These are phyloP conservation scores for Boletus chippewaensis DNA, from an alignment of 1,284 basidiomycete genomes.

Conservation along the genomic window DNA sequence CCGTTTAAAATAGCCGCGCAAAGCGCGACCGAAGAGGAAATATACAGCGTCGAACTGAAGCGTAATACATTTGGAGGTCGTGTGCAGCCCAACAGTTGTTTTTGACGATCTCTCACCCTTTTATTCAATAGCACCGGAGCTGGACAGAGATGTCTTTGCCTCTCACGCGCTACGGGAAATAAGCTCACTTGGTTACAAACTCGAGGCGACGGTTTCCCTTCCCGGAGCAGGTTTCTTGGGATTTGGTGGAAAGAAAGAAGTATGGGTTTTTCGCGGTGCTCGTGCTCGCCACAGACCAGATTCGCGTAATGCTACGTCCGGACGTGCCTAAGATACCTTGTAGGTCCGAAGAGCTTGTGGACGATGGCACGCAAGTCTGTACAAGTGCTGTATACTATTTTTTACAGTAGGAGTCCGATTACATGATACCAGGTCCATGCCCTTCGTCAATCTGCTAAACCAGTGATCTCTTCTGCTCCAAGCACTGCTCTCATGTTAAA, in stretches of 20 bases:
- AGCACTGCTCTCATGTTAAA: slow-evolving; percentile 34
- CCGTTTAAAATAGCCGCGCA: slow-evolving; percentile 47
- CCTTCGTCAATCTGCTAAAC: slow-evolving; percentile 24
- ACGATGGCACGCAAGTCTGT: slow-evolving; percentile 2
- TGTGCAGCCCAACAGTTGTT: slow-evolving; percentile 21
- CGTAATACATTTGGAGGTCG: slow-evolving; percentile 38
- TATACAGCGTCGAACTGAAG: slow-evolving; percentile 46
- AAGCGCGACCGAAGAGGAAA: slow-evolving; percentile 41
- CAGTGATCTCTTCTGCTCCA: slow-evolving; percentile 23
- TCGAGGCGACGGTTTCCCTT: slow-evolving; percentile 43
- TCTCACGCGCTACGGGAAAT: slow-evolving; percentile 41
- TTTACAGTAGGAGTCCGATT: not conserved
- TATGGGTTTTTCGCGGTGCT: slow-evolving; percentile 42
- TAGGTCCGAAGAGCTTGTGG: not conserved
- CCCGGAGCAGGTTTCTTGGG: slow-evolving; percentile 37
- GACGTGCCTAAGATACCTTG: slow-evolving; percentile 16
- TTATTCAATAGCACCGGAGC: slow-evolving; percentile 28
- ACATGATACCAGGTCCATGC: not conserved
- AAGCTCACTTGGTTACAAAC: slow-evolving; percentile 36
- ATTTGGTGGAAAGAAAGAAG: slow-evolving; percentile 39
- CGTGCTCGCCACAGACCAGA: slow-evolving; percentile 30
- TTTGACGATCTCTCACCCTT: slow-evolving; percentile 10
- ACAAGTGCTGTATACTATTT: slow-evolving; percentile 9
- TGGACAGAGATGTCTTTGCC: slow-evolving; percentile 38
- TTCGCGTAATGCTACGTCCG: slow-evolving; percentile 25